Percentiles rank a stretch among this genome's conserved stretches.
Conservation (phyloP, 176 grass and related monocot genomes). For the Rhynchospora tenuis region DNA sequence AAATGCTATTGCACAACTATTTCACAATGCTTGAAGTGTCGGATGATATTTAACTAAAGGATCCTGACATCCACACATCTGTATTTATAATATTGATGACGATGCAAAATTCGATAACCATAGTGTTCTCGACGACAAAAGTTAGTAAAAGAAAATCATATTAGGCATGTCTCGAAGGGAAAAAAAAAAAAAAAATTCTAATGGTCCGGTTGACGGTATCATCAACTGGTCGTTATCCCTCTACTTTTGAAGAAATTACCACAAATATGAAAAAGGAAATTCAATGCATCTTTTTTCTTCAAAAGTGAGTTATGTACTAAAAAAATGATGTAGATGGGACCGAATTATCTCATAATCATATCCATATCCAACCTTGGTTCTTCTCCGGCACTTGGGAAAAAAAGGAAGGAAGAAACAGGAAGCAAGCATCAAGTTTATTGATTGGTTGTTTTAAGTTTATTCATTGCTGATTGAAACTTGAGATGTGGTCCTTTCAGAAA, state of each 20-base stretch:
- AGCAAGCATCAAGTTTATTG: conserved; percentile 2
- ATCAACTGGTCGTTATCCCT: neutral
- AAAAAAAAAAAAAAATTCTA: too few relatives aligned
- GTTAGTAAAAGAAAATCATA: neutral
- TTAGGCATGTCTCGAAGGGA: neutral
- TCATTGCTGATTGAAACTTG: neutral
- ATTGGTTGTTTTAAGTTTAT: neutral
- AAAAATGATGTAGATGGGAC: neutral
- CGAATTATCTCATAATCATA: neutral
- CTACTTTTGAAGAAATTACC: neutral
- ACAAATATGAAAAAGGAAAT: neutral
- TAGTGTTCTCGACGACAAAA: neutral
- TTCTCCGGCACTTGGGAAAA: neutral
- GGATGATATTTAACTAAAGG: too few relatives aligned
- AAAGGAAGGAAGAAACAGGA: neutral
- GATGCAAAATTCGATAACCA: neutral
- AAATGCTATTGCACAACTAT: too few relatives aligned
- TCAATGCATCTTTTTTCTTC: neutral
- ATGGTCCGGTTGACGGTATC: neutral
- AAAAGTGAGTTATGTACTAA: neutral
- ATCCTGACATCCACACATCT: too few relatives aligned
- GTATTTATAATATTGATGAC: too few relatives aligned
- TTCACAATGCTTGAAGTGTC: too few relatives aligned
- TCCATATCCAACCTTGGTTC: neutral
- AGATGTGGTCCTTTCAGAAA: conserved; percentile 8